These are phyloP conservation scores for Scheffersomyces ergatensis DNA, from an alignment of 805 yeast genomes.

Conservation along the genomic window DNA sequence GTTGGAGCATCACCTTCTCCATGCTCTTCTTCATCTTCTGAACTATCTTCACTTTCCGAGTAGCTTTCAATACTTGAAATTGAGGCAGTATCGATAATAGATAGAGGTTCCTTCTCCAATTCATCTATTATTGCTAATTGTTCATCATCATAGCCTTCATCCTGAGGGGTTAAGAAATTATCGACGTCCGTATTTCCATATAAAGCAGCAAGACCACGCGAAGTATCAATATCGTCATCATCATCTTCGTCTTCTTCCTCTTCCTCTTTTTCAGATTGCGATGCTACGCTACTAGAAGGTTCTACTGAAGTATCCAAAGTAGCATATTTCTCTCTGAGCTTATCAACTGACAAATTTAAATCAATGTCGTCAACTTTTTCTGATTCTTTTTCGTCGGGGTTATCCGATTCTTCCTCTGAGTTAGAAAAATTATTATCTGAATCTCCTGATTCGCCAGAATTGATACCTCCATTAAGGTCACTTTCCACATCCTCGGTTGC, in stretches of 20 bases:
- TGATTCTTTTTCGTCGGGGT: conserved; percentile 17
- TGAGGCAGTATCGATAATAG: conserved; percentile 4
- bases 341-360: conserved; percentile 51
- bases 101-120: conserved; percentile 9
- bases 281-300: conserved; percentile 14
- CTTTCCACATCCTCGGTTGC: conserved; percentile 22
- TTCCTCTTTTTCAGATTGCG: conserved; percentile 11
- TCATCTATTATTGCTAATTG: conserved; percentile 28
- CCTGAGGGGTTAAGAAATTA: not conserved
- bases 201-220: conserved; percentile 13
- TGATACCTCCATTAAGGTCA: conserved; percentile 17
- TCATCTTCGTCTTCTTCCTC: conserved; percentile 11
- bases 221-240: conserved; percentile 6
- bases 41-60: conserved; percentile 4
- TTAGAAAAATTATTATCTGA: conserved; percentile 10
- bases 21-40: conserved; percentile 8
- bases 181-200: conserved; percentile 11
- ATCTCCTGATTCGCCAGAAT: conserved; percentile 15
- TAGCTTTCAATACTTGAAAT: not conserved
- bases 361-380: conserved; percentile 34
- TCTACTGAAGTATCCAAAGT: conserved; percentile 25
- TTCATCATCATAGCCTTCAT: conserved; percentile 25
- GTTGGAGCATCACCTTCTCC: conserved; percentile 12
- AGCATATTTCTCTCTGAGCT: conserved; percentile 56
- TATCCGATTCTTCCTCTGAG: conserved; percentile 19